Evolutionary conservation across 306 rosid genomes (phyloP), one percentile per base, ranked within the genome.

Genomic region (Cucurbita ficifolia): DNA sequence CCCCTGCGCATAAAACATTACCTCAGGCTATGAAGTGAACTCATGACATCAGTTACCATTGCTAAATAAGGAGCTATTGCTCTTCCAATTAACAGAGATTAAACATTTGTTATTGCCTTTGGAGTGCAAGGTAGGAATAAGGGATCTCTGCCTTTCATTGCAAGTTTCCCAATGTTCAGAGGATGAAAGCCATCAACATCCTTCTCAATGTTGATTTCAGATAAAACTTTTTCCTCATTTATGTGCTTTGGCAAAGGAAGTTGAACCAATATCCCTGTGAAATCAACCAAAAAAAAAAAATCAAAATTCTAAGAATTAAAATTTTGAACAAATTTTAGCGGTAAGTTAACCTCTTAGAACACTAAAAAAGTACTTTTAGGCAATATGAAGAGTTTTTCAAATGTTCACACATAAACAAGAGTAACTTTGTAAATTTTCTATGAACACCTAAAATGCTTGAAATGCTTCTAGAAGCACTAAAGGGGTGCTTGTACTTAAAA

Each of bases 101-200:
- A 38, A 65, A 12, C 19, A 67, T 72, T 19, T 17, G 39, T 40
- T 76, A 81, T 81, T 83, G 79, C 97, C 97, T 90, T 88, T 55
- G 97, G 96, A 56, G 98, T 93, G 84, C 98, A 93, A 53, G 97
- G 97, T 73, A 83, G 85, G 72, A 93, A 90, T 8, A 93, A 76
- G 48, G 98, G 97, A 9, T 93, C 92, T 79, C 98, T 82, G 79
- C 94, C 98, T 83, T 93, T 90, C 96, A 93, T 90, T 46, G 98
- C 91, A 79, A 90, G 97, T 81, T 88, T 93, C 81, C 97, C 98
- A 39, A 93, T 86, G 87, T 93, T 87, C 70, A 93, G 81, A 68
- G 98, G 98, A 82, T 93, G 98, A 82, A 93, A 90, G 13, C 97
- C 97, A 89, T 93, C 98, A 0, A 92, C 98, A 83, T 90, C 98